Base-by-base conservation (phyloP, 2,329 filamentous ascomycete species). In the Trichoderma simmonsii region DNA sequence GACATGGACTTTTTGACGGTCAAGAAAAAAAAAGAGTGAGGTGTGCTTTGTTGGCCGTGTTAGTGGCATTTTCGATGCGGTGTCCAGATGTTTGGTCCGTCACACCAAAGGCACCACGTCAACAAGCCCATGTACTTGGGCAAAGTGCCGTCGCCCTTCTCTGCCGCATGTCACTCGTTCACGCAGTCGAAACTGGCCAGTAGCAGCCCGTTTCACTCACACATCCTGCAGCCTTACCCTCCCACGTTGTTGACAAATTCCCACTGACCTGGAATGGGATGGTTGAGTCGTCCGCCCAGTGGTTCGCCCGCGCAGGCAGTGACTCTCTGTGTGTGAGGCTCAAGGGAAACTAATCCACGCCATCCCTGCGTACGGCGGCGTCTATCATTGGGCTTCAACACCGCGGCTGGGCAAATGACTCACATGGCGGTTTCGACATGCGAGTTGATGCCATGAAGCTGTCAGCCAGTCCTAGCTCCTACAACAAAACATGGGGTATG, bases 141-240 rank as follows among this genome's bases (percentile, higher is more conserved):
- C 48, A 32, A 24, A 21, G 18, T 34, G 57, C 57, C 18, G 30
- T 34, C 24, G 54, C 54, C 28, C 28, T 30, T n/a, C 8, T 15
- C 15, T 30, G 15, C 18, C 48, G 21, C 48, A 24, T 54, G 48
- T 57, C 36, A 57, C 63, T 30, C 26, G 30, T 59, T 28, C 21
- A 54, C 51, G 34, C 32, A 24, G 32, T 26, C 14, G 15, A 43
- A 43, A 43, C 24, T n/a, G 24, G 34, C 65, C 65, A 68, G 65
- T 68, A 68, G 18, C 14, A 24, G 7, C 1, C n/a, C 63, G 56
- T 56, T 56, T 57, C 63, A 62, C 65, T 67, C 65, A 59, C 71
- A 54, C 32, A n/a, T 62, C 24, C 71, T 72, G 71, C 71, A 72
- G 71, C 65, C 71, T 72, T 70, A 63, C 43, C 24, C 28, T 70